Evolutionary conservation across 140 eudicot genomes (phyloP).

Genomic region (Cichorium intybus): DNA sequence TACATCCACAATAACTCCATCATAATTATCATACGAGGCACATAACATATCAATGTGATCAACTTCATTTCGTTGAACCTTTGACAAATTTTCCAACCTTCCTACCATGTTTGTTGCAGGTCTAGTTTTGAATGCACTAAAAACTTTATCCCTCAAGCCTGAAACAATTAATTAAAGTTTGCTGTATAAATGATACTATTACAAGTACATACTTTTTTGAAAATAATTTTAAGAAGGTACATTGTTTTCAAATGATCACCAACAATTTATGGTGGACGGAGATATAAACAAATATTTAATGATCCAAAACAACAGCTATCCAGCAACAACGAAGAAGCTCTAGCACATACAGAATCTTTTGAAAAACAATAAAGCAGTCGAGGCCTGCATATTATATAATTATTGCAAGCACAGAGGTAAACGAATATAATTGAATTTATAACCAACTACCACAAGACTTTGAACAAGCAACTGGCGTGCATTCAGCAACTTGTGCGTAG

Average conservation of each 20-base stretch:
- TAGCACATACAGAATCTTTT: too few relatives aligned
- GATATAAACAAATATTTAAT: not conserved
- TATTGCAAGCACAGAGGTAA: too few relatives aligned
- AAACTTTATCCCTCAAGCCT: conserved; percentile 13
- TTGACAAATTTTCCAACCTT: conserved; percentile 15
- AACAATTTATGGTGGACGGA: not conserved
- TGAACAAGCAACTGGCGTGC: not conserved
- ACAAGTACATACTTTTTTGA: not conserved
- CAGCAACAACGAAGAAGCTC: too few relatives aligned
- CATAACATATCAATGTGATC: conserved; percentile 30
- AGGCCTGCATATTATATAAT: not conserved
- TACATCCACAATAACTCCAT: conserved; percentile 52
- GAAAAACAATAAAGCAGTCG: too few relatives aligned
- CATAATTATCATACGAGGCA: conserved; percentile 44
- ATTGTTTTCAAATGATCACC: not conserved
- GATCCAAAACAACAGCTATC: too few relatives aligned
- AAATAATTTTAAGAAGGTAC: conserved; percentile 5
- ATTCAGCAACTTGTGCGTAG: not conserved
- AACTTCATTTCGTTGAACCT: not conserved
- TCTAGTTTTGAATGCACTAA: not conserved
- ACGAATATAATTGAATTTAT: too few relatives aligned
- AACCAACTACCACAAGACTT: too few relatives aligned
- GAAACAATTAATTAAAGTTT: not conserved
- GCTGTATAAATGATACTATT: not conserved
- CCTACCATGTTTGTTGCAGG: conserved; percentile 12